These are phyloP conservation scores for Endocalyx cinctus DNA, from an alignment of 2,329 filamentous ascomycete species.

Conservation along the genomic window DNA sequence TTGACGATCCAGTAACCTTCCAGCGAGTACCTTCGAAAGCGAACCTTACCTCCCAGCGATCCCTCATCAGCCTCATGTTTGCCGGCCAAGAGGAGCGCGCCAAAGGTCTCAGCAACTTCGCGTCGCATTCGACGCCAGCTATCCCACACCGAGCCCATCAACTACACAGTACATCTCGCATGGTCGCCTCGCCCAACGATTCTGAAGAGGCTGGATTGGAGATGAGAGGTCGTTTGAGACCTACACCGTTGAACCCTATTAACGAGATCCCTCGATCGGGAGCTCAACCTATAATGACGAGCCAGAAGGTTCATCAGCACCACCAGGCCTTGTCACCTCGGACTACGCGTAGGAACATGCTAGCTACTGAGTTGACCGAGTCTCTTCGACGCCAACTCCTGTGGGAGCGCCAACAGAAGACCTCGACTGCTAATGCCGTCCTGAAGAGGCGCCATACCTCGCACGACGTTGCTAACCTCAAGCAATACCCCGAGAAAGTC, in stretches of 20 bases:
- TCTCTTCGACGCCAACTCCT: conserved; percentile 86
- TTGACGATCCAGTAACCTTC: conserved; percentile 78
- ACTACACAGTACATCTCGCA: conserved; percentile 36
- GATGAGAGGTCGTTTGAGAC: conserved; percentile 56
- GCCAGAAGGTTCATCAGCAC: conserved; percentile 58
- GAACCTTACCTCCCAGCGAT: conserved; percentile 79
- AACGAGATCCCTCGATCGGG: conserved; percentile 61
- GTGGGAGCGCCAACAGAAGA: conserved; percentile 94
- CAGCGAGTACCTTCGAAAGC: conserved; percentile 84
- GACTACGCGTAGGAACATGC: conserved; percentile 91
- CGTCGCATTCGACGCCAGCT: conserved; percentile 64
- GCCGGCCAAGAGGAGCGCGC: conserved; percentile 69
- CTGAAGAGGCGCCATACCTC: conserved; percentile 88
- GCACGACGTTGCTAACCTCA: conserved; percentile 83
- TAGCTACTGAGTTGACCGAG: conserved; percentile 89
- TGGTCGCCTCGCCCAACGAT: conserved; percentile 51
- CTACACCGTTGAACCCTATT: conserved; percentile 47
- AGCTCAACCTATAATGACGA: conserved; percentile 74
- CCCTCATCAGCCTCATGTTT: conserved; percentile 85
- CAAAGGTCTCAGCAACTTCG: conserved; percentile 62
- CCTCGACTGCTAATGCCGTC: conserved; percentile 80
- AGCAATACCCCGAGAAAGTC: conserved; percentile 68
- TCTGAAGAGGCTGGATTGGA: conserved; percentile 59
- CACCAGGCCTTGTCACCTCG: conserved; percentile 81
- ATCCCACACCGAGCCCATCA: conserved; percentile 61